Evolutionary conservation across 768 basidiomycete genomes (phyloP), one percentile per base, ranked within the genome.

Genomic region (Boletus vinaceobasis): DNA sequence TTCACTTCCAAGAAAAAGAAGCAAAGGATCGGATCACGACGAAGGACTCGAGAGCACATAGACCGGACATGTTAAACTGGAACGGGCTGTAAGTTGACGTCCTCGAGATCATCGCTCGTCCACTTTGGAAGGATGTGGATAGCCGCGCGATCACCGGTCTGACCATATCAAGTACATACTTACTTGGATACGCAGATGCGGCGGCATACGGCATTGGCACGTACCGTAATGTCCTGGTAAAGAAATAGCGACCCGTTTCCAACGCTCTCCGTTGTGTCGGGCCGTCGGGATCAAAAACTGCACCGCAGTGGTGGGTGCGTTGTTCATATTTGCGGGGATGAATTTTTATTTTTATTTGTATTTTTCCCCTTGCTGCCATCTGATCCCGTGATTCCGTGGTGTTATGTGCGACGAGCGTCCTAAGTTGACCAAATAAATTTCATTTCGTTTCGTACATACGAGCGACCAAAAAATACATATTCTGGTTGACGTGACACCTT

Each of bases 81-180:
- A 55, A 29, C 51, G 33, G 48, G 46, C 51, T 3, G 37, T 43
- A 17, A 5, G 40, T 50, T 52, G 45, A 53, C 59, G 58, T 66
- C 45, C 43, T 57, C 19, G 32, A 37, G 59, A 58, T 59, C 58
- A 27, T 55, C 62, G 14, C 49, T 39, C 21, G 44, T 44, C 47
- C 33, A 14, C 49, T 61, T 59, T 61, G 60, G 62, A 61, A 61
- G 46, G 65, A 62, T 57, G 60, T 59, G 62, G 65, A 43, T 56
- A 50, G 43, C 55, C 63, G 50, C 55, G 49, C 52, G 65, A 61
- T 65, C 52, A 54, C 50, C 32, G 26, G 15, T 36, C 32, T 26
- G 31, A 27, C 39, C 15, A 31, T 27, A 37, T 55, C 50, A 43
- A 45, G 38, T 9, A 29, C 19, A 37, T n/a, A 49, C 46, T 39